Percentiles rank a stretch among this genome's conserved stretches.
These are phyloP conservation scores for Suillus plorans DNA, from an alignment of 768 basidiomycete genomes.

Conservation along the genomic window DNA sequence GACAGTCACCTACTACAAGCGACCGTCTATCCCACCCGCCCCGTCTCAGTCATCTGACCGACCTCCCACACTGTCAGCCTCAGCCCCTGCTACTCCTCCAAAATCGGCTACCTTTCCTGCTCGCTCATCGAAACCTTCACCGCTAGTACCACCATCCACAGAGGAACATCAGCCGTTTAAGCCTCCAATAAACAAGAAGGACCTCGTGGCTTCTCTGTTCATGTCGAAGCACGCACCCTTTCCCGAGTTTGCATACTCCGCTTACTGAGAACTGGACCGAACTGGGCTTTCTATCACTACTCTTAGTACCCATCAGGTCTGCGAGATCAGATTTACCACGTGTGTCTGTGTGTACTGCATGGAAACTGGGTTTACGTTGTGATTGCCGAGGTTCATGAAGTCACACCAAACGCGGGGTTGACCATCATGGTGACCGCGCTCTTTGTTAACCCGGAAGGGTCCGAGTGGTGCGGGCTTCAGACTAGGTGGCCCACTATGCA, in stretches of 20 bases:
- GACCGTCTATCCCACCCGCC: slow-evolving; percentile 23
- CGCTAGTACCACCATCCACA: slow-evolving; percentile 16
- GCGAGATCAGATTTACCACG: too few species aligned
- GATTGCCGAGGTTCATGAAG: too few species aligned
- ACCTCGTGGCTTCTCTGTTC: slow-evolving; percentile 62
- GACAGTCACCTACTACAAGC: slow-evolving; percentile 43
- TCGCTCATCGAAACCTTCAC: slow-evolving; percentile 9
- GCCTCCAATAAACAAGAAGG: slow-evolving; percentile 50
- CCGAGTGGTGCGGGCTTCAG: slow-evolving; percentile 37
- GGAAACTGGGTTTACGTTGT: too few species aligned
- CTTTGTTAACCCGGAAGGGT: slow-evolving; percentile 23
- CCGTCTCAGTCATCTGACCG: slow-evolving; percentile 11
- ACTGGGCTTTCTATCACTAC: too few species aligned
- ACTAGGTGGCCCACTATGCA: slow-evolving; percentile 31
- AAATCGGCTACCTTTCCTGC: slow-evolving; percentile 32
- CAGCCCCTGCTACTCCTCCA: slow-evolving; percentile 7
- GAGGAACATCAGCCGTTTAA: slow-evolving; percentile 35
- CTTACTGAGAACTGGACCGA: too few species aligned
- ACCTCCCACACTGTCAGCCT: neutral
- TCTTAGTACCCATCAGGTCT: too few species aligned
- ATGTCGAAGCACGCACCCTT: slow-evolving; percentile 72
- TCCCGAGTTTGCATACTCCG: slow-evolving; percentile 35
- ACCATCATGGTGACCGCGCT: slow-evolving; percentile 40
- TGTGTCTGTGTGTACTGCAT: too few species aligned
- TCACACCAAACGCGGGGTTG: too few species aligned